Evolutionary conservation across 805 yeast genomes (phyloP).

Genomic region (Zygosaccharomyces kombuchaensis): DNA sequence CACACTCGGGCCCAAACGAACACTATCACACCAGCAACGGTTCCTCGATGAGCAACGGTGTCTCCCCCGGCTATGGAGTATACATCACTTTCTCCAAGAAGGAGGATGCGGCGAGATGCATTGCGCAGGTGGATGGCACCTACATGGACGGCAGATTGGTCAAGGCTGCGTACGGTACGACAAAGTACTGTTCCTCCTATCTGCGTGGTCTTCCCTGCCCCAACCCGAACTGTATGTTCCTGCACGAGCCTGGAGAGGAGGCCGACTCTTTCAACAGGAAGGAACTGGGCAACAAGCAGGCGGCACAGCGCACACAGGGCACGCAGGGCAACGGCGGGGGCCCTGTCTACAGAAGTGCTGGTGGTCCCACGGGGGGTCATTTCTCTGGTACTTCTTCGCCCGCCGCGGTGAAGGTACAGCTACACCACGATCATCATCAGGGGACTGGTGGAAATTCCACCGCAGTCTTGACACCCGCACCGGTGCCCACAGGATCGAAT

Average conservation of each 20-base stretch:
- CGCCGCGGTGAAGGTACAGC: conserved; percentile 27
- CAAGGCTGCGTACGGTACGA: conserved; percentile 96
- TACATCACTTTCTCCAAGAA: conserved; percentile 90
- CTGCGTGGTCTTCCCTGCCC: conserved; percentile 94
- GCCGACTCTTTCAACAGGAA: conserved; percentile 90
- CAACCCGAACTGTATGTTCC: conserved; percentile 97
- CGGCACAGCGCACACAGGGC: conserved; percentile 9
- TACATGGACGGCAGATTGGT: conserved; percentile 85
- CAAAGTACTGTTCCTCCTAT: conserved; percentile 96
- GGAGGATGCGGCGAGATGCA: conserved; percentile 94
- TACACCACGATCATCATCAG: conserved; percentile 24
- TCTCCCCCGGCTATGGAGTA: conserved; percentile 81
- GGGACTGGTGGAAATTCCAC: conserved; percentile 18
- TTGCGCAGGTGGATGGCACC: conserved; percentile 87
- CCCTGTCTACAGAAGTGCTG: conserved; percentile 13
- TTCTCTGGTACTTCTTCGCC: conserved; percentile 30
- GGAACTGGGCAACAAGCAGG: conserved; percentile 36
- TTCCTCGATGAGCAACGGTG: conserved; percentile 3
- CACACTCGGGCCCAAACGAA: conserved; percentile 23
- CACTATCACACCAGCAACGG: conserved; percentile 22
- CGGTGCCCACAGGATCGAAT: conserved; percentile 31
- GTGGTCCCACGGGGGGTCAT: conserved; percentile 4
- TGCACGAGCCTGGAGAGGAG: conserved; percentile 99
- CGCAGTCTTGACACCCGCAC: conserved; percentile 33
- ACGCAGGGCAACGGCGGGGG: not conserved